Percentiles rank a stretch among this genome's conserved stretches.
Evolutionary conservation across 1,139 yeast species (phyloP).

Genomic region (Suhomyces bribrorum): DNA sequence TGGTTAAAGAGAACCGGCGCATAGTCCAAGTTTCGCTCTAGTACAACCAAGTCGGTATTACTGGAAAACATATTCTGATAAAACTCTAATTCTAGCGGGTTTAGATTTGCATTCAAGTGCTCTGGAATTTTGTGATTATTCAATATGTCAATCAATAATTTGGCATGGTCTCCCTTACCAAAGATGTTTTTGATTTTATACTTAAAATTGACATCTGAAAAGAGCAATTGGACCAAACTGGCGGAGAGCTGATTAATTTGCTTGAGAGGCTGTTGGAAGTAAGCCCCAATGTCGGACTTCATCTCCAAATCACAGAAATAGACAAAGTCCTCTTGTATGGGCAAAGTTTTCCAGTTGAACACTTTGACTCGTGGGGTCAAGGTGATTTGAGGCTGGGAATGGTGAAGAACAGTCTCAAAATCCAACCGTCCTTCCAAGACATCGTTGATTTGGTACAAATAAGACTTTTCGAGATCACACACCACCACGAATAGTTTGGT

Average conservation of each 20-base stretch:
- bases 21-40: constrained; percentile 78
- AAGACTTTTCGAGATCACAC: constrained; percentile 32
- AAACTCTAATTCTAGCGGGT: constrained; percentile 40
- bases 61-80: constrained; percentile 38
- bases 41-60: constrained; percentile 63
- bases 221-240: constrained; percentile 26
- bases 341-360: constrained; percentile 36
- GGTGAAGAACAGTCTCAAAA: constrained; percentile 20
- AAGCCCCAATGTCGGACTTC: constrained; percentile 25
- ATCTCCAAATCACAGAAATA: constrained; percentile 2
- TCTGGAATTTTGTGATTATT: constrained; percentile 30
- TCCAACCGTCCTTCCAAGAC: constrained; percentile 19
- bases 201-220: constrained; percentile 18
- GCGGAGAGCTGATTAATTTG: constrained; percentile 31
- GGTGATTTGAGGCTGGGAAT: constrained; percentile 15
- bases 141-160: constrained; percentile 30
- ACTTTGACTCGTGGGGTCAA: constrained; percentile 23
- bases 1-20: constrained; percentile 74
- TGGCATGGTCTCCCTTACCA: constrained; percentile 44
- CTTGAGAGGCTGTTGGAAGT: constrained; percentile 39
- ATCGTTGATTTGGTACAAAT: constrained; percentile 31
- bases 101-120: constrained; percentile 29
- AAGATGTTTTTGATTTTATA: constrained; percentile 39
- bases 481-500: constrained; percentile 29
- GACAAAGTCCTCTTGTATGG: constrained; percentile 32